phyloP scores from a whole-genome alignment of 2,329 filamentous ascomycete species.

The Kalmusia sp. region DNA sequence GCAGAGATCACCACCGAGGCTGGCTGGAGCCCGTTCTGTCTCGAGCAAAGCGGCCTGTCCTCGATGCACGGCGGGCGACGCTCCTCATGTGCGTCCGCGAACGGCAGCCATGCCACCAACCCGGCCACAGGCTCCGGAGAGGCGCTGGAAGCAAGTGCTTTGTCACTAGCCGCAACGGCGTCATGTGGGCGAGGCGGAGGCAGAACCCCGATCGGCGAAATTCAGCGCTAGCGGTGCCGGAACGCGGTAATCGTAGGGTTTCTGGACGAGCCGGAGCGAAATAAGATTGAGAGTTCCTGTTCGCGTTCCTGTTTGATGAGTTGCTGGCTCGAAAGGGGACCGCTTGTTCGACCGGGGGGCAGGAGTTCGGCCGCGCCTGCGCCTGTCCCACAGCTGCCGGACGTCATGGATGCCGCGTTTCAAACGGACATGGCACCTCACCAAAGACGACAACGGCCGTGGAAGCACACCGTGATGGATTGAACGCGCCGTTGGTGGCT shows the following conservation, averaged over 20 bases:
- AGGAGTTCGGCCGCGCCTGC: too few relatives aligned
- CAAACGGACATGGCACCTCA: not conserved
- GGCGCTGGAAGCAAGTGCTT: not conserved
- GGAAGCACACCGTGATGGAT: too few relatives aligned
- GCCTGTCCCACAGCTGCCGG: not conserved
- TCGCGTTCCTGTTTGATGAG: too few relatives aligned
- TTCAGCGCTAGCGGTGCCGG: not conserved
- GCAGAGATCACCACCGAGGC: slow-evolving; percentile 9
- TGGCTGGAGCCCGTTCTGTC: not conserved
- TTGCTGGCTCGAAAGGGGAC: too few relatives aligned
- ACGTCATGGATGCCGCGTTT: not conserved
- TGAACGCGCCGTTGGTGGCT: too few relatives aligned
- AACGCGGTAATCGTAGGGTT: not conserved
- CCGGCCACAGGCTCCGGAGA: not conserved
- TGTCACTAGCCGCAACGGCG: slow-evolving; percentile 3
- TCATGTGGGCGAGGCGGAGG: not conserved
- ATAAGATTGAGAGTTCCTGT: too few relatives aligned
- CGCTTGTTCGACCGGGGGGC: too few relatives aligned
- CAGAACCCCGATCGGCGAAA: slow-evolving; percentile 4
- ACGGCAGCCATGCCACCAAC: not conserved
- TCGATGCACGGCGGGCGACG: too few relatives aligned
- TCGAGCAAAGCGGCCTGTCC: not conserved
- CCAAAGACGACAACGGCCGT: too few relatives aligned
- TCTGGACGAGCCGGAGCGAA: not conserved
- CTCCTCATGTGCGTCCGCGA: not conserved